Conservation (phyloP, 2,329 filamentous ascomycete genomes). For the Apiospora marii region DNA sequence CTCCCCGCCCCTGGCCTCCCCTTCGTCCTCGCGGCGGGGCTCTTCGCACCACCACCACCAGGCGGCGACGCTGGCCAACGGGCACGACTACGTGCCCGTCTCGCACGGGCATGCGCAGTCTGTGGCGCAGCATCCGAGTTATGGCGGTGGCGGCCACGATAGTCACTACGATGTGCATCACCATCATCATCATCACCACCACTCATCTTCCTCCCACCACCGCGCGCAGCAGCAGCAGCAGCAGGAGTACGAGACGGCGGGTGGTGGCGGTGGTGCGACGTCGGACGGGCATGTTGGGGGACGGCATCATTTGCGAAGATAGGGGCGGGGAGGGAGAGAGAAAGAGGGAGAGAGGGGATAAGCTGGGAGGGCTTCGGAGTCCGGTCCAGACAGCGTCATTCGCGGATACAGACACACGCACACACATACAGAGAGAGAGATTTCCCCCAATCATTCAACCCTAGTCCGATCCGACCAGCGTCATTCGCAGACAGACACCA, state of each 20-base stretch:
- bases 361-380: neutral
- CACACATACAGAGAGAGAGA: neutral
- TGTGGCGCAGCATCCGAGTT: neutral
- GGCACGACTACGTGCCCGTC: slow-evolving; percentile 45
- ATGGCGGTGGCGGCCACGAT: slow-evolving; percentile 24
- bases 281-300: slow-evolving; percentile 37
- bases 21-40: slow-evolving; percentile 31
- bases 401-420: neutral
- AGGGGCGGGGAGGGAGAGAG: neutral
- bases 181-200: slow-evolving; percentile 32
- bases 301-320: neutral
- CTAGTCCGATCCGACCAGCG: neutral
- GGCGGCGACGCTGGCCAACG: slow-evolving; percentile 40
- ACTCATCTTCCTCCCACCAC: slow-evolving; percentile 25
- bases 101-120: slow-evolving; percentile 22
- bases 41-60: slow-evolving; percentile 31
- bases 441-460: neutral
- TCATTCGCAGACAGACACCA: neutral
- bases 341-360: neutral
- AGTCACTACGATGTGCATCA: slow-evolving; percentile 32
- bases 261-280: slow-evolving; percentile 33
- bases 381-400: neutral
- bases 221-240: slow-evolving; percentile 22
- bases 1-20: neutral
- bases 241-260: slow-evolving; percentile 28